phyloP scores from a whole-genome alignment of 495 filamentous ascomycete genomes.

The Talaromyces ruber region DNA sequence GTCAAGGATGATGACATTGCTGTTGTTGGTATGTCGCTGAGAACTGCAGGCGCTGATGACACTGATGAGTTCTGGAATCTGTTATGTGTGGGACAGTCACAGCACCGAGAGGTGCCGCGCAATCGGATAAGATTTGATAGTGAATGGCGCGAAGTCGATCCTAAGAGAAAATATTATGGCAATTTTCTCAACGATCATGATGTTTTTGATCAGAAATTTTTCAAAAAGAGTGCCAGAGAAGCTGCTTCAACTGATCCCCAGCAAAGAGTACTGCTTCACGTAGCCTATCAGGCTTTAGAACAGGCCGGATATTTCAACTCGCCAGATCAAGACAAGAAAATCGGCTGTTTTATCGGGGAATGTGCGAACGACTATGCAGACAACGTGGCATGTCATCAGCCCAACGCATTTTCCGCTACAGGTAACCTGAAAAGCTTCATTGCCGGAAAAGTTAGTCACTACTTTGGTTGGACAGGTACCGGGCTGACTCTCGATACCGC shows the following conservation, averaged over 20 bases:
- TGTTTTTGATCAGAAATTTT: conserved; percentile 47
- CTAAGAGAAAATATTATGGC: conserved; percentile 31
- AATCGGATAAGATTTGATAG: conserved; percentile 31
- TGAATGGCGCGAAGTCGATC: conserved; percentile 19
- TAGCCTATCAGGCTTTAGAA: conserved; percentile 41
- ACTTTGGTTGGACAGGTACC: conserved; percentile 45
- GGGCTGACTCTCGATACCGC: conserved; percentile 36
- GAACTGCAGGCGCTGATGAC: conserved; percentile 39
- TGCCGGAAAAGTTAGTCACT: conserved; percentile 27
- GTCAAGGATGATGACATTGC: conserved; percentile 31
- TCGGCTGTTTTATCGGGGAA: conserved; percentile 28
- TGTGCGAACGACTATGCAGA: conserved; percentile 26
- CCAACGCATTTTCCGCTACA: conserved; percentile 29
- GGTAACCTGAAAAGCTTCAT: conserved; percentile 28
- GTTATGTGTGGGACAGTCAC: conserved; percentile 29
- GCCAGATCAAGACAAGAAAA: conserved; percentile 6
- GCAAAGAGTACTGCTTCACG: conserved; percentile 39
- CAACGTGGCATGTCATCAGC: conserved; percentile 24
- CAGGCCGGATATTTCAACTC: conserved; percentile 30
- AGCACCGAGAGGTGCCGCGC: conserved; percentile 27
- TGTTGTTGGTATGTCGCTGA: conserved; percentile 43
- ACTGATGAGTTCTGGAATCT: conserved; percentile 37
- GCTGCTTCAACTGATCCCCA: conserved; percentile 42
- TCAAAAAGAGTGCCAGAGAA: conserved; percentile 39
- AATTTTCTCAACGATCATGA: conserved; percentile 38